Conservation (phyloP, 208 protist species). For the Wallacemonas sp. region DNA sequence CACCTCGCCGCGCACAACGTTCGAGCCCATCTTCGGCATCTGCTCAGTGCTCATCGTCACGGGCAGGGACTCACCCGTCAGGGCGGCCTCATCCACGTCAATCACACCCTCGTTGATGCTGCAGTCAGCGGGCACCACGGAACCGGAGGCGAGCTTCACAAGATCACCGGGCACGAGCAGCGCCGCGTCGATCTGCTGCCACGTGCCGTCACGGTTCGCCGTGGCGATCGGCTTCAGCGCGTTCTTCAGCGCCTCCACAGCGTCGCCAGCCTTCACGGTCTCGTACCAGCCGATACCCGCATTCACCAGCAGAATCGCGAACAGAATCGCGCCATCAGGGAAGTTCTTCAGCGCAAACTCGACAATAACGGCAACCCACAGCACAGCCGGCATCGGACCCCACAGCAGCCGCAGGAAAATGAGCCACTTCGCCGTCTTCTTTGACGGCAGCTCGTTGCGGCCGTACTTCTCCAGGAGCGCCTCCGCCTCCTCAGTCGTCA, state of each 20-base stretch:
- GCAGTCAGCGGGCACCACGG: constrained; percentile 93
- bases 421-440: constrained; percentile 75
- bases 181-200: constrained; percentile 77
- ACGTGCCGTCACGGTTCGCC: constrained; percentile 79
- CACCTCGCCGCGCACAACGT: constrained; percentile 77
- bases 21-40: constrained; percentile 92
- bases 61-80: constrained; percentile 96
- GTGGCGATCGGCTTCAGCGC: constrained; percentile 83
- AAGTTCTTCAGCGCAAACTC: constrained; percentile 88
- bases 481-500: constrained; percentile 63
- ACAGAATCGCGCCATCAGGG: constrained; percentile 82
- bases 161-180: constrained; percentile 94
- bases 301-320: constrained; percentile 85
- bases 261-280: constrained; percentile 92
- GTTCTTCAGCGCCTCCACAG: constrained; percentile 90
- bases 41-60: constrained; percentile 86
- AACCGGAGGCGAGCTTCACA: constrained; percentile 89
- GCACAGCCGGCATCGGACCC: constrained; percentile 84
- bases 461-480: constrained; percentile 69
- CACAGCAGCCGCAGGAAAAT: constrained; percentile 81
- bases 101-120: constrained; percentile 85
- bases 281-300: constrained; percentile 91
- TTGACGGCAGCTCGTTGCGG: constrained; percentile 73
- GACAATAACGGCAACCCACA: constrained; percentile 91
- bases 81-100: constrained; percentile 93